Conservation (phyloP, 768 basidiomycete genomes). For the Phlegmacium glaucopus region DNA sequence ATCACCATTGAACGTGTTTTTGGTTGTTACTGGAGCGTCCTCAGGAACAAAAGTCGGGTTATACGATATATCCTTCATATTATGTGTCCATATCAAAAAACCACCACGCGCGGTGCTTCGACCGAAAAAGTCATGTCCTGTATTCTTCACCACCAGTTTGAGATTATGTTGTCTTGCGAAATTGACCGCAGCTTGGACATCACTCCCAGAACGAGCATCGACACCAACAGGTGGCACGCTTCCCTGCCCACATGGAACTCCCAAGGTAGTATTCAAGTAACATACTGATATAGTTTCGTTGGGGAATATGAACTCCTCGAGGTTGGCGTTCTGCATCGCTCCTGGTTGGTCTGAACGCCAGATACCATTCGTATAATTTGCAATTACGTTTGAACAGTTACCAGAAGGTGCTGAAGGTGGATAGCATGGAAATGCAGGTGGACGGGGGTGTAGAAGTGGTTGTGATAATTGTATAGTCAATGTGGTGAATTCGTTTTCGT, state of each 20-base stretch:
- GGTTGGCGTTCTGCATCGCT: constrained; percentile 31
- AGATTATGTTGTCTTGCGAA: constrained; percentile 36
- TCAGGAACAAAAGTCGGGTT: constrained; percentile 24
- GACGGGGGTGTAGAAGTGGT: constrained; percentile 34
- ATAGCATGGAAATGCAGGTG: constrained; percentile 41
- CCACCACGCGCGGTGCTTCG: constrained; percentile 14
- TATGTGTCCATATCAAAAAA: constrained; percentile 39
- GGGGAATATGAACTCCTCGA: constrained; percentile 27
- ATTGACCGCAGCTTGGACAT: constrained; percentile 37
- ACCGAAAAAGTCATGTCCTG: constrained; percentile 41
- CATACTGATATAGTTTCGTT: constrained; percentile 42
- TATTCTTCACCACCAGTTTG: constrained; percentile 34
- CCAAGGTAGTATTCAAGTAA: constrained; percentile 19
- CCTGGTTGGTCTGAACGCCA: constrained; percentile 42
- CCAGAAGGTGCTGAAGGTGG: constrained; percentile 29
- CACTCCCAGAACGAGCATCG: constrained; percentile 33
- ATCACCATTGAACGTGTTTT: constrained; percentile 16
- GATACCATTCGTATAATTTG: constrained; percentile 27
- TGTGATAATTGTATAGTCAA: constrained; percentile 24
- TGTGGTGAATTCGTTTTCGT: constrained; percentile 24
- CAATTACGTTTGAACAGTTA: constrained; percentile 32
- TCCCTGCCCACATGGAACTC: constrained; percentile 40
- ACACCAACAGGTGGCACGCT: constrained; percentile 39
- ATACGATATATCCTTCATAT: constrained; percentile 30
- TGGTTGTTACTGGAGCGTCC: constrained; percentile 20